Percentiles rank a stretch among this genome's conserved stretches.
These are phyloP conservation scores for Postia placenta DNA, from an alignment of 768 basidiomycete genomes.

Conservation along the genomic window DNA sequence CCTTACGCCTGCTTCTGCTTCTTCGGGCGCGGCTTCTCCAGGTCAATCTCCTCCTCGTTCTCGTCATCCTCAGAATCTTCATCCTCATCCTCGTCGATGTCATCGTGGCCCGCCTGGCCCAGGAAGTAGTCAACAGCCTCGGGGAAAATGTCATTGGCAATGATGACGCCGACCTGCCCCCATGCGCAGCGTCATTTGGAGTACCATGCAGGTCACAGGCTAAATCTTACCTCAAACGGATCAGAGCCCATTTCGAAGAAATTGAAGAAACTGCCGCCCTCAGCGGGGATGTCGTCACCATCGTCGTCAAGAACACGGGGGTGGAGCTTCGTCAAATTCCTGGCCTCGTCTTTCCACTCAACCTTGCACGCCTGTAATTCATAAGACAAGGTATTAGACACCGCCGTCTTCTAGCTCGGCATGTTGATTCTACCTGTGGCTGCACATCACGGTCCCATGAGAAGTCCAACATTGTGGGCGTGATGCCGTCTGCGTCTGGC, in stretches of 20 bases:
- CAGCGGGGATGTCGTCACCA: constrained; percentile 56
- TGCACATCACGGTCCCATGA: constrained; percentile 73
- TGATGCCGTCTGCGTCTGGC: constrained; percentile 70
- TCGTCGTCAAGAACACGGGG: constrained; percentile 58
- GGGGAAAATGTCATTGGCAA: constrained; percentile 75
- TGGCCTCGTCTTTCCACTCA: constrained; percentile 74
- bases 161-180: constrained; percentile 60
- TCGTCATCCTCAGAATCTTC: constrained; percentile 66
- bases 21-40: constrained; percentile 78
- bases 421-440: constrained; percentile 42
- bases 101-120: constrained; percentile 55
- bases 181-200: constrained; percentile 6
- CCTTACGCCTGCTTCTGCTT: constrained; percentile 55
- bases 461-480: constrained; percentile 73
- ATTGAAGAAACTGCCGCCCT: constrained; percentile 84
- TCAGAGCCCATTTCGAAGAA: constrained; percentile 69
- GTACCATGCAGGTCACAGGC: neutral
- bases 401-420: neutral
- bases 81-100: constrained; percentile 60
- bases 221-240: constrained; percentile 53
- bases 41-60: constrained; percentile 81
- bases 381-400: neutral
- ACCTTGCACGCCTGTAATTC: constrained; percentile 54
- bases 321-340: constrained; percentile 74
- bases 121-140: constrained; percentile 81